Base-by-base conservation (phyloP, 225 moss, liverwort and hornwort species). In the Physcomitrellopsis africana region DNA sequence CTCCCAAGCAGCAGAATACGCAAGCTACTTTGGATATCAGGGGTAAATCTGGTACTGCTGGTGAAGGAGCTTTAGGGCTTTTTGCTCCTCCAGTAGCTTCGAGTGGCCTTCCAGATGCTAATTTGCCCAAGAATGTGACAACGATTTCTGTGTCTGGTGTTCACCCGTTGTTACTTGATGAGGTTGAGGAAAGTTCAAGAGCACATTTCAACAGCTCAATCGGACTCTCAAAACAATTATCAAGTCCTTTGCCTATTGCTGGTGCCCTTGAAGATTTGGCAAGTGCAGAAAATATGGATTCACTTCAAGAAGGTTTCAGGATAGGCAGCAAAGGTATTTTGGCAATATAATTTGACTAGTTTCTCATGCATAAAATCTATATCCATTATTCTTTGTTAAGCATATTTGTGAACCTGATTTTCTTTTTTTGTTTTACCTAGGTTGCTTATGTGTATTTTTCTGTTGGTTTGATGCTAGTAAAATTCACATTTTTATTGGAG, bases 71-170 rank as follows among this genome's bases (percentile, higher is more conserved):
- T 58, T 49, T 69, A 37, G 77, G 83, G 75, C 68, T 51, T 23
- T 52, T 74, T 41, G 32, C 68, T 13, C 52, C 72, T 49, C 46
- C 45, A 27, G 74, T 70, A 73, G 82, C 75, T 65, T 55, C 80
- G 32, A 37, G 29, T 75, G 89, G 79, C 74, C 77, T 79, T 77
- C 61, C 72, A 44, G 81, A 80, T 70, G 72, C 80, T 68, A 67
- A 60, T 63, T 65, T 80, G 4, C 32, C 32, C 2, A 37, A 37
- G 32, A 37, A 37, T 37, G 32, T 37, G 11, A 74, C 58, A 9
- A 62, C 74, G 13, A 65, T 65, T 69, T 72, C 68, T 69, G 64
- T 80, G 47, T 75, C 82, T 48, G 77, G 80, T 67, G 71, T 82
- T 49, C 73, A 73, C 17, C 78, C 71, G 3, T 72, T 81, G 67